Conservation (phyloP, 2,329 filamentous ascomycete species). For the Ascochyta rabiei region DNA sequence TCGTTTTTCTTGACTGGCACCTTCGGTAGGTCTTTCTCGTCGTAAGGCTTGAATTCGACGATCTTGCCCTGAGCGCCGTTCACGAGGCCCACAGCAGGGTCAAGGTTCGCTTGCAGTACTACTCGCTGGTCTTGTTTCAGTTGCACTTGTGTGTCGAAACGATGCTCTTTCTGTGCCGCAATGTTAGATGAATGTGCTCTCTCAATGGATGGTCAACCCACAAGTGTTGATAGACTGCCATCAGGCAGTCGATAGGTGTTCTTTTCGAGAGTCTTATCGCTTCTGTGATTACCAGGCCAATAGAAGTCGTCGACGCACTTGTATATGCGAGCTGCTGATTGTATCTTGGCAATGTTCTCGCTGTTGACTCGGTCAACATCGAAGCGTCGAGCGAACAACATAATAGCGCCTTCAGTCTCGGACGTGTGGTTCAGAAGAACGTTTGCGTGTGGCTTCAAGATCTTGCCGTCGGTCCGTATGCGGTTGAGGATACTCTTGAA, state of each 20-base stretch:
- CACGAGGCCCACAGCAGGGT: constrained; percentile 36
- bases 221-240: constrained; percentile 30
- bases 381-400: constrained; percentile 52
- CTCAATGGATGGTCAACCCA: neutral
- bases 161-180: constrained; percentile 49
- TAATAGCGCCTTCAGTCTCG: constrained; percentile 52
- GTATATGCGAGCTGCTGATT: constrained; percentile 31
- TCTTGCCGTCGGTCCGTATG: constrained; percentile 50
- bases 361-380: constrained; percentile 45
- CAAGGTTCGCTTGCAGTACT: constrained; percentile 59
- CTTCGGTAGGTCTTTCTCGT: constrained; percentile 38
- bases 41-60: constrained; percentile 46
- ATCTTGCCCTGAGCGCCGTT: constrained; percentile 46
- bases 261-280: constrained; percentile 23
- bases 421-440: constrained; percentile 47
- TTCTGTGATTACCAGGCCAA: constrained; percentile 40
- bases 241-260: constrained; percentile 12
- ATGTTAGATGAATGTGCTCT: neutral
- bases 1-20: constrained; percentile 8
- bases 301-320: constrained; percentile 52
- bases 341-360: constrained; percentile 41
- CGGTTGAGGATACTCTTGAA: constrained; percentile 65
- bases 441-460: constrained; percentile 50
- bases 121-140: constrained; percentile 61
- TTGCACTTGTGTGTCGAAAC: constrained; percentile 52